Base-by-base conservation (phyloP, 2,329 filamentous ascomycete species). In the Xylariales sp. region DNA sequence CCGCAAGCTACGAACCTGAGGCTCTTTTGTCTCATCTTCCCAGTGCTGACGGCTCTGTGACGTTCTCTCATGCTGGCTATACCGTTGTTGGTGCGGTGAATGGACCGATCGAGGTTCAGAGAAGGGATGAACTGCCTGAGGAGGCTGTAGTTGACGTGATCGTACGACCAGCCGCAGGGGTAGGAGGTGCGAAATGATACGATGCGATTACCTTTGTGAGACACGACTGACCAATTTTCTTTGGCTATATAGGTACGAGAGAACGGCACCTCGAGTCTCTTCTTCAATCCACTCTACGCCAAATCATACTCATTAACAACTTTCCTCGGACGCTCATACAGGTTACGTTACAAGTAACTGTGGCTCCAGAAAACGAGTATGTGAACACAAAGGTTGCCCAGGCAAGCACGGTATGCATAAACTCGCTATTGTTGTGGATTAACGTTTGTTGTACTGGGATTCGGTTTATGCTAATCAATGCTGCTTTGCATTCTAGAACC, bases 81-180 rank as follows among this genome's bases (percentile, higher is more conserved):
- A 83, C 82, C 30, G 76, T 97, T 47, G 78, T 94, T 38, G 86
- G 85, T 40, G 83, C 88, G 12, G 88, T 95, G 49, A 97, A 95
- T 63, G 93, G 91, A 1, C 93, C 93, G 13, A 79, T 97, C 49
- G 93, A 98, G 67, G 88, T 91, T 13, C 81, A 82, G 51, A 79
- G 90, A 53, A 81, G 88, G 53, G 91, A 98, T 57, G 88, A 97
- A 61, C 79, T 93, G 49, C 85, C 93, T 6, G 90, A 95, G 62
- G 89, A 96, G 67, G 88, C 91, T 19, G 79, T 84, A 34, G 72
- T 98, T 48, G 93, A 97, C 63, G 87, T 98, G 41, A 81, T 91
- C 57, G 78, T 98, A 47, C 81, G 93, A 59, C 91, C 91, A 33
- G 83, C 85, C 24, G 81, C 84, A 46, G 90, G 90, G 13, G 82